Evolutionary conservation across 2,329 filamentous ascomycete species (phyloP), one percentile per base, ranked within the genome.

Genomic region (Pyrenophora teres): DNA sequence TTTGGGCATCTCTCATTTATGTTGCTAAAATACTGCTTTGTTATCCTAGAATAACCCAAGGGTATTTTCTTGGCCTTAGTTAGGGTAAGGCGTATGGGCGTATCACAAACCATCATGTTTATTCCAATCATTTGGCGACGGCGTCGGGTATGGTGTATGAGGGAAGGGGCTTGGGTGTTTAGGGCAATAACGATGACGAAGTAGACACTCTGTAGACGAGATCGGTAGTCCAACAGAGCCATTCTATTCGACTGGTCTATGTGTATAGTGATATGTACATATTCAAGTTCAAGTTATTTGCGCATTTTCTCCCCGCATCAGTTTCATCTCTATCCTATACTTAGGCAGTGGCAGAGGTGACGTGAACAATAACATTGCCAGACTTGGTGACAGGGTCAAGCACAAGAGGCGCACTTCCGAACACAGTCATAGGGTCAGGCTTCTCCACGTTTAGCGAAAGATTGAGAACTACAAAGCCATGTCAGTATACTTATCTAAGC

Each of bases 391-490:
- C 16, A 13, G 4, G 13, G 15, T 32, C 40, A 12, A 50, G 36
- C 4, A 19, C 30, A 33, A 58, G 37, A 3, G 52, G 32, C 15
- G 46, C 50, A 3, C 32, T 41, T 6, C 58, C 58, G 39, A 55
- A 57, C 3, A 61, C 50, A 4, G 58, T 61, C 23, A 42, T 38
- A n/a, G 30, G 13, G 2, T 35, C 40, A 2, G 48, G 47, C 30
- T 50, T 41, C 50, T 59, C 44, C 8, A 57, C 30, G 10, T 18
- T 42, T 49, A 59, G 58, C 47, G 42, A 40, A 6, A 61, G n/a
- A 7, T 36, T 41, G 35, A 60, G 33, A 6, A 36, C 56, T 59
- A 27, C 13, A 18, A 8, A 6, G 13, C n/a, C 6, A 33, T 8
- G 8, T 54, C 38, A 47, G 30, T n/a, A 43, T 36, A 2, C n/a